These are phyloP conservation scores for Aspergillus viridinutans DNA, from an alignment of 2,329 filamentous ascomycete species.

Conservation along the genomic window DNA sequence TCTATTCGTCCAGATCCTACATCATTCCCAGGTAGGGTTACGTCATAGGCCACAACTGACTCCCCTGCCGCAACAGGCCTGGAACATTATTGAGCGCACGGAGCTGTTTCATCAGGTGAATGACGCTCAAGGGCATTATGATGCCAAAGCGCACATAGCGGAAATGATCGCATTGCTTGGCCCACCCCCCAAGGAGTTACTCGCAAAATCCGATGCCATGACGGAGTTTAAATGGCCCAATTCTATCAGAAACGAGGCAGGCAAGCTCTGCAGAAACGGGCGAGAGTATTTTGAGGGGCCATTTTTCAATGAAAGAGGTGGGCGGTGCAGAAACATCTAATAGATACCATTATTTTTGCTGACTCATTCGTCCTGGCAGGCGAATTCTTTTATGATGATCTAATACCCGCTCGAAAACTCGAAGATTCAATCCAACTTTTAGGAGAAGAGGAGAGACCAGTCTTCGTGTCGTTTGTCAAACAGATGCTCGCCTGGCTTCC, in stretches of 20 bases:
- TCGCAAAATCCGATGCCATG: constrained; percentile 17
- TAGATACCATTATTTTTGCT: background rate
- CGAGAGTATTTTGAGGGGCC: constrained; percentile 21
- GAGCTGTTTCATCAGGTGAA: constrained; percentile 31
- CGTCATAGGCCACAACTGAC: background rate
- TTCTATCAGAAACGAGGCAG: constrained; percentile 9
- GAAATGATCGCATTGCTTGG: constrained; percentile 40
- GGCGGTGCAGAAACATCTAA: background rate
- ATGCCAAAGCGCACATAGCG: constrained; percentile 33
- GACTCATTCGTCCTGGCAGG: background rate
- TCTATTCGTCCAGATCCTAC: too few relatives aligned
- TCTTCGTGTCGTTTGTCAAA: background rate
- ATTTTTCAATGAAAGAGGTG: constrained; percentile 24
- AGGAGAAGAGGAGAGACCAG: background rate
- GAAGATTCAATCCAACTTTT: background rate
- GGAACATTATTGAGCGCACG: constrained; percentile 29
- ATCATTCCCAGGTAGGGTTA: background rate
- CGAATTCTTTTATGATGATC: background rate
- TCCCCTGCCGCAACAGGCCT: constrained; percentile 6
- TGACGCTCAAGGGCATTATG: constrained; percentile 26
- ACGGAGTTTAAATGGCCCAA: constrained; percentile 13
- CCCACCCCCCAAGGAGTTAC: constrained; percentile 27
- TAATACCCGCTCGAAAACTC: background rate
- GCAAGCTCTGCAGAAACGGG: constrained; percentile 13
- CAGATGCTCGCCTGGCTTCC: background rate